A percentile compares a stretch with the other conserved stretches of the same genome.
These are phyloP conservation scores for Sherardia arvensis DNA, from an alignment of 257 asterid genomes.

Conservation along the genomic window DNA sequence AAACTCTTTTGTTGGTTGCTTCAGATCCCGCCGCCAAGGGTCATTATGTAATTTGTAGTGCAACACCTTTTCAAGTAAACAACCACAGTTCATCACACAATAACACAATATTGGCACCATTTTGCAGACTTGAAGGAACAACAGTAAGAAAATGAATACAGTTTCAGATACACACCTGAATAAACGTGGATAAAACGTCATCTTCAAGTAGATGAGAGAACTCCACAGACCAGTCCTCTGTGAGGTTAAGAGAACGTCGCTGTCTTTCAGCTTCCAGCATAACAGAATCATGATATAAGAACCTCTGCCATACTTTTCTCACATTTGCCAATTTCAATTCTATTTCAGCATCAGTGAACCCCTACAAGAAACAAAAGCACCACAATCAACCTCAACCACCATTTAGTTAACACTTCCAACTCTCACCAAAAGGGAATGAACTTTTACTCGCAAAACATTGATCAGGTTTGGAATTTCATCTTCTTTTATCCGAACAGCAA, in stretches of 20 bases:
- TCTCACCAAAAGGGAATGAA: slow-evolving; percentile 12
- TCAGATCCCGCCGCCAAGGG: slow-evolving; percentile 58
- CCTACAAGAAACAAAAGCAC: slow-evolving; percentile 30
- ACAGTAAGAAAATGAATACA: not conserved
- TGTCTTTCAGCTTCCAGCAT: slow-evolving; percentile 94
- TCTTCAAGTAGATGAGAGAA: slow-evolving; percentile 56
- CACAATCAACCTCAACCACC: slow-evolving; percentile 8
- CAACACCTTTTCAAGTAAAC: slow-evolving; percentile 40
- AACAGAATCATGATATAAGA: slow-evolving; percentile 71
- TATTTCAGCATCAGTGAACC: slow-evolving; percentile 69
- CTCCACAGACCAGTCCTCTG: slow-evolving; percentile 56
- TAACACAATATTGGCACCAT: not conserved
- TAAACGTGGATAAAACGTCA: slow-evolving; percentile 64
- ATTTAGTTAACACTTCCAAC: not conserved
- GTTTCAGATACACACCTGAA: slow-evolving; percentile 47
- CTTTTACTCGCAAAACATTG: slow-evolving; percentile 63
- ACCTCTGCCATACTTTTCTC: slow-evolving; percentile 86
- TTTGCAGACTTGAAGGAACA: not conserved
- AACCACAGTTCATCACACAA: slow-evolving; percentile 6
- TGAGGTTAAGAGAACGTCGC: slow-evolving; percentile 37
- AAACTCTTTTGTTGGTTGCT: slow-evolving; percentile 30
- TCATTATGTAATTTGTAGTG: slow-evolving; percentile 88
- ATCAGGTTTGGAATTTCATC: slow-evolving; percentile 78
- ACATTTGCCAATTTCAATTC: slow-evolving; percentile 65
- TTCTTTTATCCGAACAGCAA: slow-evolving; percentile 83